Base-by-base conservation (phyloP, 441 rosid genomes). In the Euphorbia schlechtendalii region DNA sequence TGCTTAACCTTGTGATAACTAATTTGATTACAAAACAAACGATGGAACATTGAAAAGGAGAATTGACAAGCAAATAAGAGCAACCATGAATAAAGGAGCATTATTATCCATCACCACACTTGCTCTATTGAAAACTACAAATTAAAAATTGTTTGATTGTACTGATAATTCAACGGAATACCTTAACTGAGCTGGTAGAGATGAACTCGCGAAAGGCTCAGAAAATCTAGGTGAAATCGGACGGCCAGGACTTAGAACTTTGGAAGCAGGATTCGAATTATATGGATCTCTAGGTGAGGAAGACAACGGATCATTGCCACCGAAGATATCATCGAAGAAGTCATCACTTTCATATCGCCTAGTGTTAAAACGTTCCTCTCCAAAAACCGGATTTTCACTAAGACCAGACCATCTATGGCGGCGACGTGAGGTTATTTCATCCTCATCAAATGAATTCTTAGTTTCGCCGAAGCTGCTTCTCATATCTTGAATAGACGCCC, bases 341-440 rank as follows among this genome's bases (percentile, higher is more conserved):
- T 84, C 86, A 25, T 73, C 81, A 13, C 76, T 71, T 5, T 74
- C 68, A 56, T 69, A 67, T 51, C 87, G 70, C 64, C 92, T 84
- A 40, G 86, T 72, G 36, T 27, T 68, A 41, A 61, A 66, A 17
- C 63, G 59, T 52, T 87, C 92, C 66, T 77, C 95, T 0, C 99
- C 98, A 61, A 94, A 94, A 52, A 87, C 97, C 0, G 97, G 96
- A 80, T 86, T 90, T 74, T 90, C 92, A 3, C 70, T 62, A 24
- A 72, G 21, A 27, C 69, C 77, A 20, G 78, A 72, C 88, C 81
- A 77, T 12, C 76, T 74, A 59, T 71, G 30, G 30, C 4, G 70
- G 30, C 66, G 34, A 56, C 69, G 56, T 56, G 49, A 60, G 21
- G 8, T 61, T 17, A 30, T 20, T 56, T 74, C 82, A 45, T 67